These are phyloP conservation scores for Phaeotremella skinneri DNA, from an alignment of 768 basidiomycete species.

Conservation along the genomic window DNA sequence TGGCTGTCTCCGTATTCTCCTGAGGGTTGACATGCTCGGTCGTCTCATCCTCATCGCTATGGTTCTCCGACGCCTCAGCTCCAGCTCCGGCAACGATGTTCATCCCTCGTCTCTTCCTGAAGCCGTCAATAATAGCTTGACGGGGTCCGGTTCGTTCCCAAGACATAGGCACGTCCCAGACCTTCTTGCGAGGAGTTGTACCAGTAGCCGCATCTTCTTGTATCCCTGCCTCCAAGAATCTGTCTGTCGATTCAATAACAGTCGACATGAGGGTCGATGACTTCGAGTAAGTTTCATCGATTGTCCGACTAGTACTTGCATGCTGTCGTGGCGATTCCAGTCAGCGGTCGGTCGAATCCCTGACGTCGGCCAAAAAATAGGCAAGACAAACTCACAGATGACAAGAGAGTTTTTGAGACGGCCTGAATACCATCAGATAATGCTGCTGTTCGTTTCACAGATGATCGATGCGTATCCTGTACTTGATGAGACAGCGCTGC, in stretches of 20 bases:
- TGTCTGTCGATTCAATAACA: slow-evolving; percentile 27
- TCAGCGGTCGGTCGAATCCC: neutral
- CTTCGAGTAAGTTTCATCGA: slow-evolving; percentile 15
- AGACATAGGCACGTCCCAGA: slow-evolving; percentile 36
- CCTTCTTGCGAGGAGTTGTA: slow-evolving; percentile 44
- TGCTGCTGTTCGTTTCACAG: slow-evolving; percentile 1
- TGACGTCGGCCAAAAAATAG: too few relatives aligned
- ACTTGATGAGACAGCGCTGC: slow-evolving; percentile 8
- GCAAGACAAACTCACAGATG: neutral
- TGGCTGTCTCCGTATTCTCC: neutral
- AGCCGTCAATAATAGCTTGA: slow-evolving; percentile 24
- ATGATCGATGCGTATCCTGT: slow-evolving; percentile 11
- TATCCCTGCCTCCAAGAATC: slow-evolving; percentile 43
- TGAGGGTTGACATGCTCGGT: neutral
- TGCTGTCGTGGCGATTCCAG: slow-evolving; percentile 19
- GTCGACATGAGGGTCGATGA: slow-evolving; percentile 22
- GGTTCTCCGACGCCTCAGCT: neutral
- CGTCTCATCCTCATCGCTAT: neutral
- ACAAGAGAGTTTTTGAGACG: neutral
- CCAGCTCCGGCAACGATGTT: neutral
- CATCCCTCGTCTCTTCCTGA: slow-evolving; percentile 8
- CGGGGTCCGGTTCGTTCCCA: slow-evolving; percentile 46
- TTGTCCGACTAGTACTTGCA: slow-evolving; percentile 24
- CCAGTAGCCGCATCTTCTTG: slow-evolving; percentile 48
- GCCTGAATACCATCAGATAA: slow-evolving; percentile 7